Conservation (phyloP, 441 rosid genomes). For the Viola pubescens region DNA sequence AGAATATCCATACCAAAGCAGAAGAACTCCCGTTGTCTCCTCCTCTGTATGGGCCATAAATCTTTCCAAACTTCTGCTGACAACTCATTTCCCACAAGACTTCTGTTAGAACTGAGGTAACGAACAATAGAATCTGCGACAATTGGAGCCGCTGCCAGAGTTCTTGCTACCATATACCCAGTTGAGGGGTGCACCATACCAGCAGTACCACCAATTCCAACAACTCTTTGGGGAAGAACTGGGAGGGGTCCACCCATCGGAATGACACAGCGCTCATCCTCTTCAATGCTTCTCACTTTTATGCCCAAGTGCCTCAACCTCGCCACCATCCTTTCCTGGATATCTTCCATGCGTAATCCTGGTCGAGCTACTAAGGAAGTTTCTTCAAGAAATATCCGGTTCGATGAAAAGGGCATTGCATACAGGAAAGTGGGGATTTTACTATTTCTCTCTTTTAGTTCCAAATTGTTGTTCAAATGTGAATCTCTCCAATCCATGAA, state of each 20-base stretch:
- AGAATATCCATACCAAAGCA: conserved; percentile 95
- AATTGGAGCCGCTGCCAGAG: conserved; percentile 90
- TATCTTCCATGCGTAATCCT: conserved; percentile 64
- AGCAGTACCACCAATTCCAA: conserved; percentile 92
- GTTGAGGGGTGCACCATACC: conserved; percentile 99
- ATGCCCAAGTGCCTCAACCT: conserved; percentile 76
- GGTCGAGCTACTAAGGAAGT: conserved; percentile 90
- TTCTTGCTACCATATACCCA: conserved; percentile 98
- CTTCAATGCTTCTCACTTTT: conserved; percentile 74
- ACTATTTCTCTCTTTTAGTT: conserved; percentile 50
- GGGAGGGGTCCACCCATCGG: conserved; percentile 99
- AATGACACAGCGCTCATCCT: conserved; percentile 84
- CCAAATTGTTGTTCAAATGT: conserved; percentile 40
- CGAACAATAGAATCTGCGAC: conserved; percentile 72
- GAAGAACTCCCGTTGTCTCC: conserved; percentile 95
- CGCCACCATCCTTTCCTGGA: conserved; percentile 91
- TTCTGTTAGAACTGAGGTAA: conserved; percentile 44
- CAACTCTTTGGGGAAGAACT: conserved; percentile 80
- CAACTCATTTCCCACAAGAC: conserved; percentile 43
- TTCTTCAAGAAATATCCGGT: conserved; percentile 80
- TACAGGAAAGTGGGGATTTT: conserved; percentile 80
- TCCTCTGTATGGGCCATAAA: conserved; percentile 83
- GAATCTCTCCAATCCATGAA: conserved; percentile 98
- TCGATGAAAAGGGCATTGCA: conserved; percentile 83
- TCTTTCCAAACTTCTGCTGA: conserved; percentile 82